Percentiles rank a stretch among this genome's conserved stretches.
These are phyloP conservation scores for Cryphonectria carpinicola DNA, from an alignment of 2,329 filamentous ascomycete genomes.

Conservation along the genomic window DNA sequence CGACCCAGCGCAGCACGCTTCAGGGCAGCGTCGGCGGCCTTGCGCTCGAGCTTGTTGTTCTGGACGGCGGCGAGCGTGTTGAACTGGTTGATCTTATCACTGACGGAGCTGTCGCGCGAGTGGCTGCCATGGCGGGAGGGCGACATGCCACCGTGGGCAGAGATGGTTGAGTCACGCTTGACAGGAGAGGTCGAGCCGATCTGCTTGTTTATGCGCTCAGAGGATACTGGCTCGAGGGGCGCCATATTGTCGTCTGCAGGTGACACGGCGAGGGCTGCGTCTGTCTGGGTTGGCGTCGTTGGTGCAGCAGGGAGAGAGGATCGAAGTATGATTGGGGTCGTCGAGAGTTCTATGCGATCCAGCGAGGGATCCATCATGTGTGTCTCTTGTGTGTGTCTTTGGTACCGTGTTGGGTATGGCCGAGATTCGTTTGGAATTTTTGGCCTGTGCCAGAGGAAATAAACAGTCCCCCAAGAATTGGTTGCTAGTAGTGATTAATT, in stretches of 20 bases:
- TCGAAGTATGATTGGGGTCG: slow-evolving; percentile 21
- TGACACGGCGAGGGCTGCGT: slow-evolving; percentile 3
- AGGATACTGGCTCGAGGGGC: slow-evolving; percentile 64
- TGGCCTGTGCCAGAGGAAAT: background rate
- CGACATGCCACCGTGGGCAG: slow-evolving; percentile 38
- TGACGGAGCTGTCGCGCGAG: slow-evolving; percentile 62
- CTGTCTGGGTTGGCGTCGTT: slow-evolving; percentile 22
- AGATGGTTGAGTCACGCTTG: slow-evolving; percentile 30
- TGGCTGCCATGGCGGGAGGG: slow-evolving; percentile 45
- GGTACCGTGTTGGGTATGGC: slow-evolving; percentile 4
- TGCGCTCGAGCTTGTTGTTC: slow-evolving; percentile 65
- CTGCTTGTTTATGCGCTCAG: slow-evolving; percentile 65
- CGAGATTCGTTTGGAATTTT: background rate
- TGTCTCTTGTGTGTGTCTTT: background rate
- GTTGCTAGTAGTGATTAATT: slow-evolving; percentile 6
- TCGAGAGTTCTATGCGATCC: slow-evolving; percentile 18
- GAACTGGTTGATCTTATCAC: slow-evolving; percentile 73
- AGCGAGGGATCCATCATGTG: slow-evolving; percentile 24
- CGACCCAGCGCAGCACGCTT: slow-evolving; percentile 69
- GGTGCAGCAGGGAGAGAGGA: slow-evolving; percentile 13
- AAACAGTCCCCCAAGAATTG: slow-evolving; percentile 10
- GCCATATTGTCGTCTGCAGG: slow-evolving; percentile 28
- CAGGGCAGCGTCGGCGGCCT: slow-evolving; percentile 66
- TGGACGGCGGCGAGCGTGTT: slow-evolving; percentile 64
- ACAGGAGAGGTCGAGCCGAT: slow-evolving; percentile 37